A percentile compares a stretch with the other conserved stretches of the same genome.
These are phyloP conservation scores for Calamus simplicifolius DNA, from an alignment of 176 grass and related monocot genomes.

Conservation along the genomic window DNA sequence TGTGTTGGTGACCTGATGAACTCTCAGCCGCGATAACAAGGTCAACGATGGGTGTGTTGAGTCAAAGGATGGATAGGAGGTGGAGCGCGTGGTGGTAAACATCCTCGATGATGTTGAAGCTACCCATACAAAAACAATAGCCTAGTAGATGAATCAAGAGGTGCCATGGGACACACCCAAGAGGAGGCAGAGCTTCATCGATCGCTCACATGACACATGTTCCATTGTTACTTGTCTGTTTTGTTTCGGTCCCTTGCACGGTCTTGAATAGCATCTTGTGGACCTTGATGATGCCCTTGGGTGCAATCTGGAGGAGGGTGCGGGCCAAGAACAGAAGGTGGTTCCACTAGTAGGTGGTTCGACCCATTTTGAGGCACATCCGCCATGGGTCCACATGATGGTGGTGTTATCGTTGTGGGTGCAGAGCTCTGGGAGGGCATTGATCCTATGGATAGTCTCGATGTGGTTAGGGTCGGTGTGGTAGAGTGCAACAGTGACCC, in stretches of 20 bases:
- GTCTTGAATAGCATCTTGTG: slow-evolving; percentile 98
- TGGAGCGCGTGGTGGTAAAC: slow-evolving; percentile 47
- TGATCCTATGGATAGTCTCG: slow-evolving; percentile 81
- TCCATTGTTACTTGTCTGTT: slow-evolving; percentile 62
- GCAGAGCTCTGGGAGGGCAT: slow-evolving; percentile 75
- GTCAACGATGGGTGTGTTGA: slow-evolving; percentile 35
- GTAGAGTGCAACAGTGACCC: slow-evolving; percentile 85
- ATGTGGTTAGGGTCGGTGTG: slow-evolving; percentile 54
- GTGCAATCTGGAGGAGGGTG: slow-evolving; percentile 72
- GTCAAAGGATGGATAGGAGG: slow-evolving; percentile 36
- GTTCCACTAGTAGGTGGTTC: slow-evolving; percentile 91
- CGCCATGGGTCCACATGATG: slow-evolving; percentile 61
- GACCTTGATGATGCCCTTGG: slow-evolving; percentile 82
- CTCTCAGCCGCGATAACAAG: slow-evolving; percentile 27
- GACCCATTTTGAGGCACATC: slow-evolving; percentile 94
- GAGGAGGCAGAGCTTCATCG: slow-evolving; percentile 73
- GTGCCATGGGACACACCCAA: slow-evolving; percentile 44
- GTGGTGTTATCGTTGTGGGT: slow-evolving; percentile 59
- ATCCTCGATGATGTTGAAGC: slow-evolving; percentile 50
- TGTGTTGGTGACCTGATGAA: slow-evolving; percentile 50
- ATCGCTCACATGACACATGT: slow-evolving; percentile 48
- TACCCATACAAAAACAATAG: slow-evolving; percentile 59
- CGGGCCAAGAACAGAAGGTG: slow-evolving; percentile 75
- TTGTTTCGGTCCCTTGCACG: slow-evolving; percentile 6
- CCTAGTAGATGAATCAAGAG: slow-evolving; percentile 84